Percentiles rank a stretch among this genome's conserved stretches.
These are phyloP conservation scores for Diplocarpon rosae DNA, from an alignment of 2,329 filamentous ascomycete genomes.

Conservation along the genomic window DNA sequence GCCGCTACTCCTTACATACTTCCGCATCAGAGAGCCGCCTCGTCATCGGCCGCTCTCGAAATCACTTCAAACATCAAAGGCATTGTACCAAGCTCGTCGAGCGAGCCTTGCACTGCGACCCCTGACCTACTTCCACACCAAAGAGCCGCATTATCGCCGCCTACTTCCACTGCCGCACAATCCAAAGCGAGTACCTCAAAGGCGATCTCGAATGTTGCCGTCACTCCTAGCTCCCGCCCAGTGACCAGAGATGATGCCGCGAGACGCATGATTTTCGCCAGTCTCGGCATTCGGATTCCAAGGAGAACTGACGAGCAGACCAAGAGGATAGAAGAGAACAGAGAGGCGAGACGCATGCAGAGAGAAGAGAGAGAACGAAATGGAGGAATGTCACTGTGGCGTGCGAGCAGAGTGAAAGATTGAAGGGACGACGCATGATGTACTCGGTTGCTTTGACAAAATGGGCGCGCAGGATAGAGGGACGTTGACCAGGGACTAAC, in stretches of 20 bases:
- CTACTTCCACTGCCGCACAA: not conserved
- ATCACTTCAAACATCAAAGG: too few relatives aligned
- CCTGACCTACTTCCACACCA: too few relatives aligned
- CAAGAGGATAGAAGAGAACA: not conserved
- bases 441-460: too few relatives aligned
- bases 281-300: not conserved
- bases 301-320: not conserved
- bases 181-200: not conserved
- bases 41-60: too few relatives aligned
- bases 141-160: not conserved
- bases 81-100: too few relatives aligned
- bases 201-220: too few relatives aligned
- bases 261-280: not conserved
- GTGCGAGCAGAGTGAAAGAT: not conserved
- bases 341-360: not conserved
- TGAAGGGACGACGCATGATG: not conserved
- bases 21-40: too few relatives aligned
- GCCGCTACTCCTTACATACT: too few relatives aligned
- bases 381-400: not conserved
- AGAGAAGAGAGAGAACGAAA: conserved; percentile 1
- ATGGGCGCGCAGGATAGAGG: not conserved
- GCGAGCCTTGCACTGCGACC: too few relatives aligned
- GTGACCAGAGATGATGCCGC: not conserved
- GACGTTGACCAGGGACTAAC: not conserved
- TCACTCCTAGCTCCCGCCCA: not conserved